Evolutionary conservation across 805 yeast genomes (phyloP).

Genomic region (Zygoascus bituminiphila): DNA sequence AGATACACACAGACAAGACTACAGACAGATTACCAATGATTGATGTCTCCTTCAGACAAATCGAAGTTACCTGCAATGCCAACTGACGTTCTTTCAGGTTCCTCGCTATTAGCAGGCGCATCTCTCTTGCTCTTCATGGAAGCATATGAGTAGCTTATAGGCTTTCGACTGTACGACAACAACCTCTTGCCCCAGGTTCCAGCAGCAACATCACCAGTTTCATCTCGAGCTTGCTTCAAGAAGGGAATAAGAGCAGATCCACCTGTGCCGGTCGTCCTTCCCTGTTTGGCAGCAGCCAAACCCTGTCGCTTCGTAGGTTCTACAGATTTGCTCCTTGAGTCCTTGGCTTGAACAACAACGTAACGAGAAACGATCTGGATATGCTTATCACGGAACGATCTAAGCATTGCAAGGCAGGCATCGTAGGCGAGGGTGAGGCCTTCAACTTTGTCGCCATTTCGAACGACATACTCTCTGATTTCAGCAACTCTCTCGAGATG

Average conservation of each 20-base stretch:
- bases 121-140: neutral
- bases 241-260: conserved; percentile 89
- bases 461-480: conserved; percentile 55
- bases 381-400: conserved; percentile 84
- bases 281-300: conserved; percentile 39
- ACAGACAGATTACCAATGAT: conserved; percentile 13
- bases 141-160: neutral
- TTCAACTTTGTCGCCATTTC: conserved; percentile 33
- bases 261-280: conserved; percentile 82
- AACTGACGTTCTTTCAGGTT: neutral
- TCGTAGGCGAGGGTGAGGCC: conserved; percentile 70
- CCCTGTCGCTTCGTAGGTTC: conserved; percentile 52
- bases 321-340: conserved; percentile 37
- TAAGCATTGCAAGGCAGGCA: conserved; percentile 82
- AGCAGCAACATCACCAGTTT: conserved; percentile 90
- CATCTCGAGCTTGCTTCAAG: conserved; percentile 91
- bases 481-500: conserved; percentile 50
- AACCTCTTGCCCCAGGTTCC: conserved; percentile 80
- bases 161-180: conserved; percentile 20
- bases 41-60: conserved; percentile 8
- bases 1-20: neutral
- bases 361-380: conserved; percentile 88
- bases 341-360: conserved; percentile 68
- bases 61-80: conserved; percentile 16
- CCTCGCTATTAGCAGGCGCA: neutral